Evolutionary conservation across 176 grass and related monocot genomes (phyloP).

Genomic region (Carex scoparia): DNA sequence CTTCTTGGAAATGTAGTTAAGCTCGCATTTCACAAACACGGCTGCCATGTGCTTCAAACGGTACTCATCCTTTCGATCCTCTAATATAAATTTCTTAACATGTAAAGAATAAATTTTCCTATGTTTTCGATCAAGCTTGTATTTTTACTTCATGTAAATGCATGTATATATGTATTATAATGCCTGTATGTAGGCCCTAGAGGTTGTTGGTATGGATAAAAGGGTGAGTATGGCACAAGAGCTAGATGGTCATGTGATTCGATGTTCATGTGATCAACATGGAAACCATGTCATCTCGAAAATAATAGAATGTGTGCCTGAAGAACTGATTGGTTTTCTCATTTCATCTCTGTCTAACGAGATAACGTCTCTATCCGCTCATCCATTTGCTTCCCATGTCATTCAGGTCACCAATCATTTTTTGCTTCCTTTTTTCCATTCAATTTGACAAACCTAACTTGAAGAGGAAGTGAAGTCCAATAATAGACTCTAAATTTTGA

Average conservation of each 20-base stretch:
- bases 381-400: slow-evolving; percentile 42
- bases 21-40: slow-evolving; percentile 35
- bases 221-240: slow-evolving; percentile 44
- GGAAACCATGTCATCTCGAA: slow-evolving; percentile 53
- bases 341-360: slow-evolving; percentile 25
- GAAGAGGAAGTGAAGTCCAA: too few relatives aligned
- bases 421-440: neutral
- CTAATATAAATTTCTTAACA: neutral
- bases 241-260: slow-evolving; percentile 31
- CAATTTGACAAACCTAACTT: neutral
- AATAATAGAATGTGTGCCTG: slow-evolving; percentile 49
- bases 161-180: neutral
- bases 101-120: neutral
- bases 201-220: slow-evolving; percentile 33
- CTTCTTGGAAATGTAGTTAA: slow-evolving; percentile 33
- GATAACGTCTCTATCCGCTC: slow-evolving; percentile 25
- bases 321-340: slow-evolving; percentile 32
- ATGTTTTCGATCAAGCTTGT: neutral
- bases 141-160: neutral
- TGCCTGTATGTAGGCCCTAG: slow-evolving; percentile 31
- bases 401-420: slow-evolving; percentile 41
- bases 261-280: slow-evolving; percentile 41
- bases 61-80: slow-evolving; percentile 14
- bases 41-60: slow-evolving; percentile 49
- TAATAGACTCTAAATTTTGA: neutral